Evolutionary conservation across 352 stramenopile genomes (phyloP).

Genomic region (Phytopythium sindhum): DNA sequence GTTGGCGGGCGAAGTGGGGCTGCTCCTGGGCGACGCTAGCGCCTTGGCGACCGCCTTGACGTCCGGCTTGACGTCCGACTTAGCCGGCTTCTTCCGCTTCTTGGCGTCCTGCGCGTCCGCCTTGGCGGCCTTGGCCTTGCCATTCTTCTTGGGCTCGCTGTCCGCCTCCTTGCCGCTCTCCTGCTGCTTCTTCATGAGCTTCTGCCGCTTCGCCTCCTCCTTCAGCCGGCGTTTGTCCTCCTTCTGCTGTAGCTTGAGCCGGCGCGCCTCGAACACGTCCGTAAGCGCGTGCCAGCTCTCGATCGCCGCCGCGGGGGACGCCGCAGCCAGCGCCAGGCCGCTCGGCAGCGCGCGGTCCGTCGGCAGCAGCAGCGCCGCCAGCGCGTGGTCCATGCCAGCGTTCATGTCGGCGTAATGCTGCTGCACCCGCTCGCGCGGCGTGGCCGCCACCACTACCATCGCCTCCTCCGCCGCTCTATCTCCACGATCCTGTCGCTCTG

Average conservation of each 20-base stretch:
- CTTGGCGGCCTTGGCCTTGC: conserved; percentile 7
- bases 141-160: neutral
- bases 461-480: too few species aligned
- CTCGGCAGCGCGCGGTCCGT: conserved; percentile 19
- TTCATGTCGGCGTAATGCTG: conserved; percentile 42
- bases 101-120: conserved; percentile 5
- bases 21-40: conserved; percentile 14
- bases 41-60: conserved; percentile 7
- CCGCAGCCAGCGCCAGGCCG: conserved; percentile 7
- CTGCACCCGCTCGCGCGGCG: conserved; percentile 13
- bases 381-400: conserved; percentile 47
- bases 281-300: conserved; percentile 18
- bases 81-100: conserved; percentile 15
- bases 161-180: conserved; percentile 5
- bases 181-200: conserved; percentile 20
- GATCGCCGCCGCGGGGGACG: conserved; percentile 7
- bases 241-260: conserved; percentile 21
- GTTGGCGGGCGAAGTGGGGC: neutral
- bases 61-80: conserved; percentile 8
- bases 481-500: too few species aligned
- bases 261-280: conserved; percentile 16
- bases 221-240: conserved; percentile 17
- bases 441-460: neutral
- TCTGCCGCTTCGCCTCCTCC: conserved; percentile 11
- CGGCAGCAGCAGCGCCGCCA: conserved; percentile 26